Evolutionary conservation across 768 basidiomycete species (phyloP), one percentile per base, ranked within the genome.

Genomic region (Neoboletus brunneissimus): DNA sequence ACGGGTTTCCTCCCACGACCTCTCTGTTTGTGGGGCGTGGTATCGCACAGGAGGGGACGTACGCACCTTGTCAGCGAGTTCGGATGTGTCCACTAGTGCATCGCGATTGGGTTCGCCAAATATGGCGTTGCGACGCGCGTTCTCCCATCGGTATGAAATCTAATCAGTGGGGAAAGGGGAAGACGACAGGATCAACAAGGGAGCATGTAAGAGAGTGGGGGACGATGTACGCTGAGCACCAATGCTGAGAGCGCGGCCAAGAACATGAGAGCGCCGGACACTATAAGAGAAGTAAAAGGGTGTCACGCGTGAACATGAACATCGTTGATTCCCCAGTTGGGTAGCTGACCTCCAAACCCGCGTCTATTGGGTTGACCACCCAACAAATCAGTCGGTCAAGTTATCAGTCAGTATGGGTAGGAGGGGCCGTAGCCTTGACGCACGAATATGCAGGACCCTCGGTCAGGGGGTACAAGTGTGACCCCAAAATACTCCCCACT

Each of bases 401-500:
- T 27, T 11, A 23, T 37, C 1, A 49, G 20, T 48, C 25, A 49
- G 52, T 45, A 41, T 16, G 42, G 6, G 11, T 5, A 13, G 31
- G 44, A 6, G 16, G 20, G 37, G 4, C 0, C 16, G 7, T 27
- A 25, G n/a, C 2, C 8, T 41, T 35, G 20, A 63, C 62, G 54
- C 47, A 77, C 75, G 56, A 70, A 51, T 78, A 79, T 20, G 63
- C 58, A 0, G 77, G 77, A 1, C 74, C 77, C 31, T 76, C 74
- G 0, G 73, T 71, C 16, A 73, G 54, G 5, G 77, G 78, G 60
- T 75, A 79, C 31, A 79, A 56, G 49, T 78, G 75, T 4, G 77
- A 76, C 16, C 75, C 76, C 8, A 76, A 55, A 37, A 77, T 71
- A 43, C 72, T 72, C 5, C 77, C 77, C n/a, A 54, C 62, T 61